A percentile compares a stretch with the other conserved stretches of the same genome.
Evolutionary conservation across 441 rosid genomes (phyloP).

Genomic region (Dalechampia spathulata): DNA sequence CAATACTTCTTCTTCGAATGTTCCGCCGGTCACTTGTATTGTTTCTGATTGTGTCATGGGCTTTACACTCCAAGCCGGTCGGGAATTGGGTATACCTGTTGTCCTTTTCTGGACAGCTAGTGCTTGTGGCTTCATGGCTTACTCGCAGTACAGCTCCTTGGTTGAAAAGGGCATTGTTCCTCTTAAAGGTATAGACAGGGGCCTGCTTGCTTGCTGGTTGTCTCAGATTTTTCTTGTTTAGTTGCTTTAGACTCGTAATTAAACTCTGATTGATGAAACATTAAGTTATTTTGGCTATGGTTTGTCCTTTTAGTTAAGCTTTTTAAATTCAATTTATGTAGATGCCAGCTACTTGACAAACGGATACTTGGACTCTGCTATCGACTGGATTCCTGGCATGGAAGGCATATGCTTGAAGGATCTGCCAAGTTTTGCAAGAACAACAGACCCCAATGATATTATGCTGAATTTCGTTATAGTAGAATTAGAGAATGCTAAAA

Average conservation of each 20-base stretch:
- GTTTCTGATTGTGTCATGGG: slow-evolving; percentile 20
- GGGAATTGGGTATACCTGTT: slow-evolving; percentile 22
- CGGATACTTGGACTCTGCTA: slow-evolving; percentile 12
- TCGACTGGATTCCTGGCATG: slow-evolving; percentile 23
- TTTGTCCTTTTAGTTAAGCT: too few relatives aligned
- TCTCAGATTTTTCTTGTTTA: too few relatives aligned
- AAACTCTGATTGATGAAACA: not conserved
- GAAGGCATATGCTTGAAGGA: slow-evolving; percentile 12
- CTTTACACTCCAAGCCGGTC: slow-evolving; percentile 22
- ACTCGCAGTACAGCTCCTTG: not conserved
- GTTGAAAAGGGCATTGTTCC: slow-evolving; percentile 20
- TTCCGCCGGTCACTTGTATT: slow-evolving; percentile 22
- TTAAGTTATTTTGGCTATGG: not conserved
- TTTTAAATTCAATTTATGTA: not conserved
- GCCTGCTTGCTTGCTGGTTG: not conserved
- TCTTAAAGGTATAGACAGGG: slow-evolving; percentile 16
- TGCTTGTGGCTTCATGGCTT: slow-evolving; percentile 23
- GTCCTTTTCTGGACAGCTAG: slow-evolving; percentile 24
- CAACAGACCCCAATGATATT: slow-evolving; percentile 11
- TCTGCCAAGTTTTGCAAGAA: slow-evolving; percentile 5
- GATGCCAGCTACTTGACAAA: slow-evolving; percentile 15
- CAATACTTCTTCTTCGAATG: slow-evolving; percentile 5
- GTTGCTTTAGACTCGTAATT: too few relatives aligned
- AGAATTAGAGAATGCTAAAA: not conserved
- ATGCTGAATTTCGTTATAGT: slow-evolving; percentile 1